Conservation (phyloP, 2,329 filamentous ascomycete genomes). For the Colletotrichum liaoningense region DNA sequence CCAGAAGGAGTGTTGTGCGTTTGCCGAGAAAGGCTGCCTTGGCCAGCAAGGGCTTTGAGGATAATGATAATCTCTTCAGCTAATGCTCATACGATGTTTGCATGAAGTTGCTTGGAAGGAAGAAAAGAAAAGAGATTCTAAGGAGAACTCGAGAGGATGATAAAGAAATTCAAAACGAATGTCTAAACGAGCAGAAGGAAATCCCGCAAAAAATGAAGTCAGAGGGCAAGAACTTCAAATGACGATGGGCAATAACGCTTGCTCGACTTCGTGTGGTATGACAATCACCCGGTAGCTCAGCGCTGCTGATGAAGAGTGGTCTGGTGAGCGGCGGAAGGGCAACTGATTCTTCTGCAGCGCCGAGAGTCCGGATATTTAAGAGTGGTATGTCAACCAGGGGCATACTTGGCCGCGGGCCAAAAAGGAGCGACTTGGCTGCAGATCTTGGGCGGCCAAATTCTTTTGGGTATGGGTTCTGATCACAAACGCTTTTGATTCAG, state of each 20-base stretch:
- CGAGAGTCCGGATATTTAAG: conserved; percentile 31
- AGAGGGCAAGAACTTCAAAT: conserved; percentile 22
- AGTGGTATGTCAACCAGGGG: conserved; percentile 24
- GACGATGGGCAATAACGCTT: background rate
- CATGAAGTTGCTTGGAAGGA: background rate
- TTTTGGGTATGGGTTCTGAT: conserved; percentile 13
- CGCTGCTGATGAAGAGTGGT: conserved; percentile 32
- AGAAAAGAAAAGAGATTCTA: background rate
- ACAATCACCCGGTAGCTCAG: conserved; percentile 29
- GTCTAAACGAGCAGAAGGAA: conserved; percentile 3
- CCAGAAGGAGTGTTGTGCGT: conserved; percentile 19
- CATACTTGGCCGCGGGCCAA: conserved; percentile 4
- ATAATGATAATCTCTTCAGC: conserved; percentile 8
- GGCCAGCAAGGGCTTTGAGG: conserved; percentile 25
- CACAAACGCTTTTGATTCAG: conserved; percentile 27
- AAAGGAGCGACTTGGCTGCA: conserved; percentile 23
- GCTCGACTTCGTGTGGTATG: conserved; percentile 22
- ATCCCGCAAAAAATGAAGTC: conserved; percentile 18
- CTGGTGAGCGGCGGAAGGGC: conserved; percentile 22
- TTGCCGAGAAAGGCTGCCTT: conserved; percentile 25
- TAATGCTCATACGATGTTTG: conserved; percentile 13
- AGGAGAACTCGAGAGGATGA: background rate
- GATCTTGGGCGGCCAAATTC: background rate
- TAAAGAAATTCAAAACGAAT: conserved; percentile 1
- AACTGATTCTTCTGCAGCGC: conserved; percentile 5